These are phyloP conservation scores for Suillus occidentalis DNA, from an alignment of 768 basidiomycete species.

Conservation along the genomic window DNA sequence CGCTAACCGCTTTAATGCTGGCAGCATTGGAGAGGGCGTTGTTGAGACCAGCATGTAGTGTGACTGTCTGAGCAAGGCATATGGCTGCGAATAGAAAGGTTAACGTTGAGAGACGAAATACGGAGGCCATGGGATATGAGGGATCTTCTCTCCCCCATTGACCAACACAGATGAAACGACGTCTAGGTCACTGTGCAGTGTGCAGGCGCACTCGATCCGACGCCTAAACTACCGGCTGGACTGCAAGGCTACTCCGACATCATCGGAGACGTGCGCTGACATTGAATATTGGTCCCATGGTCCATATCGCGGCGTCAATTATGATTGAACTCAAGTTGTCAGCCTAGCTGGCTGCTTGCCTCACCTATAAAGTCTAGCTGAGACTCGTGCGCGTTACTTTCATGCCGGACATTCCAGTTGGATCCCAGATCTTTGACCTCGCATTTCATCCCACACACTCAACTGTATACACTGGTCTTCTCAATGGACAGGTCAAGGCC, in stretches of 20 bases:
- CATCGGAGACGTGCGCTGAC: neutral
- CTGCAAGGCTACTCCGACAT: neutral
- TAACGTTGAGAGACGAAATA: constrained; percentile 24
- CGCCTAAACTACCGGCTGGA: neutral
- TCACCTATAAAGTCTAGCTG: neutral
- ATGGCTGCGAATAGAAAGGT: constrained; percentile 28
- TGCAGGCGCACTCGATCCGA: neutral
- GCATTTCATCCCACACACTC: constrained; percentile 77
- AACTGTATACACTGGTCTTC: constrained; percentile 73
- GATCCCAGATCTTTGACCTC: constrained; percentile 86
- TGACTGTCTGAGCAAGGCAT: constrained; percentile 34
- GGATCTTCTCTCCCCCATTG: constrained; percentile 25
- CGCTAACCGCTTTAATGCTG: constrained; percentile 16
- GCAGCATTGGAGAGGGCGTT: constrained; percentile 29
- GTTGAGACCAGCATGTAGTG: constrained; percentile 25
- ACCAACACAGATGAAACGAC: constrained; percentile 10
- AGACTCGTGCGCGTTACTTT: neutral
- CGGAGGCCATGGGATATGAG: constrained; percentile 36
- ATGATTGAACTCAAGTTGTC: neutral
- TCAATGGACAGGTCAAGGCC: constrained; percentile 83
- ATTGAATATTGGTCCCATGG: neutral
- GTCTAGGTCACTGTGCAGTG: neutral
- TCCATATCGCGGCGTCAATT: neutral
- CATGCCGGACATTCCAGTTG: constrained; percentile 67
- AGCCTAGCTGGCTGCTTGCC: neutral